phyloP scores from a whole-genome alignment of 345 rosid genomes.

The Citrus mangshanensis region DNA sequence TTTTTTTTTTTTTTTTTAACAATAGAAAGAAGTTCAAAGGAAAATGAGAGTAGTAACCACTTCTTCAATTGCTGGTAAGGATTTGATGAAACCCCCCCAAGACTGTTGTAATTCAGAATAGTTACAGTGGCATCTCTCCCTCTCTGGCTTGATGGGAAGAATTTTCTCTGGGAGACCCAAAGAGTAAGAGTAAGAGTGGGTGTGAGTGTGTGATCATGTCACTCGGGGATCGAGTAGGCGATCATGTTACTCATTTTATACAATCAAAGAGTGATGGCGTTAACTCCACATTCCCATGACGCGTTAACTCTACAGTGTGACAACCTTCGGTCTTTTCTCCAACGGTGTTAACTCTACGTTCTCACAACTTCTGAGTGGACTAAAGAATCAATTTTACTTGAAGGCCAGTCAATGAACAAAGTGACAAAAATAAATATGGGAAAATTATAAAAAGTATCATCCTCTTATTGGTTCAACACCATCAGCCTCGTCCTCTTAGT shows the following conservation, averaged over 20 bases:
- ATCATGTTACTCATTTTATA: background rate
- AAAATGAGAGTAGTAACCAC: background rate
- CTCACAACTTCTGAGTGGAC: background rate
- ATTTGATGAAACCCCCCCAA: background rate
- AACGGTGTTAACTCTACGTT: too few species aligned
- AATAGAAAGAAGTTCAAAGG: background rate
- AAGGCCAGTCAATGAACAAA: background rate
- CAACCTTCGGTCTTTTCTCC: background rate
- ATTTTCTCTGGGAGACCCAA: too few species aligned
- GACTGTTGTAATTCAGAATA: background rate
- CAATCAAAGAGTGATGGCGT: background rate
- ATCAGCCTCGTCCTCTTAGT: too few species aligned
- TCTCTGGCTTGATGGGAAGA: background rate
- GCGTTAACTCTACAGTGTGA: background rate
- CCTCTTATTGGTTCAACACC: too few species aligned
- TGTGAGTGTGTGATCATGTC: background rate
- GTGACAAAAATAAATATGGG: background rate
- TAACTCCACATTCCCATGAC: background rate
- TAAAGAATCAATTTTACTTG: background rate
- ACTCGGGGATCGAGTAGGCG: too few species aligned
- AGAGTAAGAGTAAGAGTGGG: background rate
- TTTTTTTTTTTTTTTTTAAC: background rate
- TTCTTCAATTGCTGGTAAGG: constrained; percentile 6
- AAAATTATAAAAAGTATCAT: too few species aligned
- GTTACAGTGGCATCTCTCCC: background rate